Evolutionary conservation across 2,329 filamentous ascomycete species (phyloP), one percentile per base, ranked within the genome.

Genomic region (Pestalotiopsis fici): DNA sequence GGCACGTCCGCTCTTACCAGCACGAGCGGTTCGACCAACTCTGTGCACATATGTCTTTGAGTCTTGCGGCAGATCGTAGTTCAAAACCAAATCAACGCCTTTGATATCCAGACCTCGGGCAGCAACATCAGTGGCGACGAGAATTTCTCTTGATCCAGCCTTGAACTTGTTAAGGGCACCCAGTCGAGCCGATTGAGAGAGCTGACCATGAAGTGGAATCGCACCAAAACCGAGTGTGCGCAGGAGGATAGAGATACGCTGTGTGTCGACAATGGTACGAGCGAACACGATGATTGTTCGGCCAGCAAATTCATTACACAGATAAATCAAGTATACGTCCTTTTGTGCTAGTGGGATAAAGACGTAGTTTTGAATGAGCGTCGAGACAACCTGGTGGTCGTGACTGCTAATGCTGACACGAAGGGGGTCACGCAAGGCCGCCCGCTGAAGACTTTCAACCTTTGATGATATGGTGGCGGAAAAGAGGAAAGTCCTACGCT

Each of bases 381-480:
- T 97, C 1, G 93, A 91, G 37, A 98, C 96, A 2, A 95, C 97
- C 80, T 97, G 94, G 80, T 97, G 96, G 77, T 94, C 95, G 79
- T 88, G 93, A 66, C 87, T 88, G 68, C 90, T 94, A 75, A 98
- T 91, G 76, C 90, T 93, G 67, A 98, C 91, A 35, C 93, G 88
- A 6, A 97, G 85, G 0, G 95, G 95, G 73, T 97, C 94, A 57
- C 90, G 90, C 65, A 99, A 85, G 69, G 93, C 95, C 23, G 96
- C 96, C 64, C 96, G 90, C 78, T 98, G 96, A 59, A 99, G 83
- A 64, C 91, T 94, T 80, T 98, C 96, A 67, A 99, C 92, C 78
- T 98, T 97, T 69, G 91, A 94, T 73, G 90, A 94, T 87, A 98
- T 95, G 13, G 96, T 99, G 1, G 96, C 95, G 3, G 92, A 96